Base-by-base conservation (phyloP, 345 rosid genomes). In the Sisymbrium altissimum region DNA sequence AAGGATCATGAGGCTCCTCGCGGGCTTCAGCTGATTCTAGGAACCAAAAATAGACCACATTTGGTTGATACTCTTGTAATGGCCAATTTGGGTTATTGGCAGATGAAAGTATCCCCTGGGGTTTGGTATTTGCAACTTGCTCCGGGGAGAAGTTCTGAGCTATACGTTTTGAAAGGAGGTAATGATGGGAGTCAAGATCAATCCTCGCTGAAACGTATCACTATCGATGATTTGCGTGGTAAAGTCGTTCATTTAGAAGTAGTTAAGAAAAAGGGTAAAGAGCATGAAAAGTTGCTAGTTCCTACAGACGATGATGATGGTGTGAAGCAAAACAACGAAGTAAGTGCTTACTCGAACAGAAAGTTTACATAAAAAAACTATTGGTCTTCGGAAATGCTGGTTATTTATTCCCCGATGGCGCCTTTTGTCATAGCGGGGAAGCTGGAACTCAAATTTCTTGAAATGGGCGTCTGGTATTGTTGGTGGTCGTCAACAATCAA, bases 51-150 rank as follows among this genome's bases (percentile, higher is more conserved):
- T 83, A 79, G 62, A 32, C 97, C 97, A 30, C 99, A 96, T 78
- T 81, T 92, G 84, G 99, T 96, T 49, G 99, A 96, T 79, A 96
- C 98, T 59, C 81, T 89, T 81, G 99, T 96, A 76, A 96, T 96
- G 99, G 99, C 97, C 80, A 95, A 95, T 82, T 84, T 95, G 81
- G 99, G 99, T 29, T 95, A 92, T 80, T 95, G 98, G 99, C 99
- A 95, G 82, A 95, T 92, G 99, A 95, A 95, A 85, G 99, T 87
- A 64, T 95, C 96, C 70, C 98, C 99, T 69, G 99, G 99, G 61
- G 92, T 95, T 73, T 95, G 97, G 98, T 88, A 90, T 73, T 84
- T 92, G 69, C 99, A 95, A 82, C 98, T 95, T 80, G 99, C 98
- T 53, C 97, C 97, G 0, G 98, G 98, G 19, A 83, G 99, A 83